These are phyloP conservation scores for Saccharomycopsis sp. DNA, from an alignment of 805 yeast genomes.

Conservation along the genomic window DNA sequence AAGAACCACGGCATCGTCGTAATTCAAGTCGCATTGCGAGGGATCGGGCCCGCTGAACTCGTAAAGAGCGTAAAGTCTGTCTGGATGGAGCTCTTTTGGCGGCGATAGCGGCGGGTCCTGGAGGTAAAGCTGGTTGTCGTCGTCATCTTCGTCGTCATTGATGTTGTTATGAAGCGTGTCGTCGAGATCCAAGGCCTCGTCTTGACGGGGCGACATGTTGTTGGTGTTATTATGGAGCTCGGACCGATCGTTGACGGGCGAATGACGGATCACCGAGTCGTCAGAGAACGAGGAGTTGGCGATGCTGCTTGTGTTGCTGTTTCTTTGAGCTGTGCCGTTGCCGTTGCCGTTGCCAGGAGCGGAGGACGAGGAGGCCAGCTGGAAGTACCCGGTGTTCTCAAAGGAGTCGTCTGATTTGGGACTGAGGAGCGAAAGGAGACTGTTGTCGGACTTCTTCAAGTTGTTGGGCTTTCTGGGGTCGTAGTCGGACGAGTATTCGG, in stretches of 20 bases:
- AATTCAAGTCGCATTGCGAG: constrained; percentile 72
- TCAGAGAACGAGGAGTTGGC: constrained; percentile 1
- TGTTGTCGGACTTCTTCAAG: not conserved
- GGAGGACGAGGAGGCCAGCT: too few species aligned
- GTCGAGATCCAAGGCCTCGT: not conserved
- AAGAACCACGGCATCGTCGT: constrained; percentile 77
- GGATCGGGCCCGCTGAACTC: constrained; percentile 91
- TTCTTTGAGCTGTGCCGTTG: not conserved
- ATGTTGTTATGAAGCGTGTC: too few species aligned
- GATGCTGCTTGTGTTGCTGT: not conserved
- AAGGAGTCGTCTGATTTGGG: constrained; percentile 1
- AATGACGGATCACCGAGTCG: not conserved
- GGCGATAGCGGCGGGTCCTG: constrained; percentile 42
- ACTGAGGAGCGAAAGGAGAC: not conserved
- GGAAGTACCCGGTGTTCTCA: not conserved
- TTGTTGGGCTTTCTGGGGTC: not conserved
- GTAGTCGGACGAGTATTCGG: too few species aligned
- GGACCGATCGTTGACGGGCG: not conserved
- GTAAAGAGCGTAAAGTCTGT: constrained; percentile 75
- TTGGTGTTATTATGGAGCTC: not conserved
- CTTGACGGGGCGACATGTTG: not conserved
- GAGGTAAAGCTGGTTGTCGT: constrained; percentile 36
- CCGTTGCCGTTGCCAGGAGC: not conserved
- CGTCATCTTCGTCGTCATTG: constrained; percentile 32
- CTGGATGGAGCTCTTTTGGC: constrained; percentile 77